phyloP scores from a whole-genome alignment of 805 yeast genomes.

The Saccharomyces eubayanus region DNA sequence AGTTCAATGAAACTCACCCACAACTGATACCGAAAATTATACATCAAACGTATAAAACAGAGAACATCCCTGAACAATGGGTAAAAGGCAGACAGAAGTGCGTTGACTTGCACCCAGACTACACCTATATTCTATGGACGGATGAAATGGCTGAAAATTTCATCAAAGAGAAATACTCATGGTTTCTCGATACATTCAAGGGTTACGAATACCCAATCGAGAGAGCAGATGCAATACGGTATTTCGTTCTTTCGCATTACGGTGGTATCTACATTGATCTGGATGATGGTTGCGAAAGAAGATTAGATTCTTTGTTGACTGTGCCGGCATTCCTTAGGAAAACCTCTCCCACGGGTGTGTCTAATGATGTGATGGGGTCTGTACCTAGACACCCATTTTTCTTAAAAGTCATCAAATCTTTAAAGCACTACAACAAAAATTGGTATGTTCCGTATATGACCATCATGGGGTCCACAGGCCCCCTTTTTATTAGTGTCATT shows the following conservation, averaged over 20 bases:
- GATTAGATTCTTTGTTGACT: constrained; percentile 69
- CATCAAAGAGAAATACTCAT: constrained; percentile 69
- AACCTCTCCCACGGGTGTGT: constrained; percentile 83
- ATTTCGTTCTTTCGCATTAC: constrained; percentile 70
- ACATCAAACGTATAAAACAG: constrained; percentile 85
- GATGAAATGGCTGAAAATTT: constrained; percentile 75
- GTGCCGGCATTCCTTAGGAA: constrained; percentile 83
- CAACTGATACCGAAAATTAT: constrained; percentile 78
- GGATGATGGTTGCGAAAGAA: constrained; percentile 79
- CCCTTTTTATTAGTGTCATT: constrained; percentile 73
- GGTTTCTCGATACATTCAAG: constrained; percentile 79
- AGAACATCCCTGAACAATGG: constrained; percentile 76
- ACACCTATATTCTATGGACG: constrained; percentile 84
- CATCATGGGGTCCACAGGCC: constrained; percentile 91
- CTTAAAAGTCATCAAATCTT: constrained; percentile 54
- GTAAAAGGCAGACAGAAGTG: constrained; percentile 67
- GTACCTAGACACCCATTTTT: constrained; percentile 84
- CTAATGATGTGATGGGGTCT: constrained; percentile 89
- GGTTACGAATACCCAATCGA: constrained; percentile 71
- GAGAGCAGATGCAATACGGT: constrained; percentile 85
- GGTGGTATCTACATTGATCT: constrained; percentile 89
- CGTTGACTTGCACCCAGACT: constrained; percentile 75
- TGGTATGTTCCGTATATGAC: constrained; percentile 85
- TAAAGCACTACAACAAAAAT: constrained; percentile 56
- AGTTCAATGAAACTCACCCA: not conserved